Conservation (phyloP, 257 asterid genomes). For the Mentha longifolia region DNA sequence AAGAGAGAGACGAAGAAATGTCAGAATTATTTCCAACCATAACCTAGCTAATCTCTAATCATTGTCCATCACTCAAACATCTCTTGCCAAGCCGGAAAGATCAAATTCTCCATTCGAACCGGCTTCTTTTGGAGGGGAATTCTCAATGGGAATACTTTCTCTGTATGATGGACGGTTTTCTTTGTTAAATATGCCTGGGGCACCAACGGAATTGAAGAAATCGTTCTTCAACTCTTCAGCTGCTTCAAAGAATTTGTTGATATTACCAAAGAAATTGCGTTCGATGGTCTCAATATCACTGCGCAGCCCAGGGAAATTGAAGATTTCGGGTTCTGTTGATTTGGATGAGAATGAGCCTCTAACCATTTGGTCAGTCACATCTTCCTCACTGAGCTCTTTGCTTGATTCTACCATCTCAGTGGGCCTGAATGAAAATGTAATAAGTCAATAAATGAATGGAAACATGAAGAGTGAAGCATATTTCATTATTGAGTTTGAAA, state of each 20-base stretch:
- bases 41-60: constrained; percentile 2
- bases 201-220: constrained; percentile 53
- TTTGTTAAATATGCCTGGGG: constrained; percentile 28
- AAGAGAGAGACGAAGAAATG: neutral
- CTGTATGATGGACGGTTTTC: constrained; percentile 36
- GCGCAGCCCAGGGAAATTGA: constrained; percentile 70
- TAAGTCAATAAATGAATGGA: constrained; percentile 5
- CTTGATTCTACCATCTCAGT: constrained; percentile 72
- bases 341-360: constrained; percentile 50
- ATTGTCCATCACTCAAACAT: constrained; percentile 48
- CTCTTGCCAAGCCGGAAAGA: constrained; percentile 57
- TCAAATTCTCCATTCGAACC: constrained; percentile 63
- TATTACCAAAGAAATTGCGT: constrained; percentile 50
- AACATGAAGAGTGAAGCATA: neutral
- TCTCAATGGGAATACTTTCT: constrained; percentile 49
- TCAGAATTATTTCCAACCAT: constrained; percentile 23
- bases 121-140: constrained; percentile 40
- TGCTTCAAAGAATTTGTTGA: constrained; percentile 53
- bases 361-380: constrained; percentile 71
- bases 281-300: constrained; percentile 76
- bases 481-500: neutral
- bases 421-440: constrained; percentile 56
- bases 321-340: constrained; percentile 40
- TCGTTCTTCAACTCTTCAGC: constrained; percentile 65
- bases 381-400: constrained; percentile 86